These are phyloP conservation scores for Tolypocladium guangdongense DNA, from an alignment of 2,329 filamentous ascomycete species.

Conservation along the genomic window DNA sequence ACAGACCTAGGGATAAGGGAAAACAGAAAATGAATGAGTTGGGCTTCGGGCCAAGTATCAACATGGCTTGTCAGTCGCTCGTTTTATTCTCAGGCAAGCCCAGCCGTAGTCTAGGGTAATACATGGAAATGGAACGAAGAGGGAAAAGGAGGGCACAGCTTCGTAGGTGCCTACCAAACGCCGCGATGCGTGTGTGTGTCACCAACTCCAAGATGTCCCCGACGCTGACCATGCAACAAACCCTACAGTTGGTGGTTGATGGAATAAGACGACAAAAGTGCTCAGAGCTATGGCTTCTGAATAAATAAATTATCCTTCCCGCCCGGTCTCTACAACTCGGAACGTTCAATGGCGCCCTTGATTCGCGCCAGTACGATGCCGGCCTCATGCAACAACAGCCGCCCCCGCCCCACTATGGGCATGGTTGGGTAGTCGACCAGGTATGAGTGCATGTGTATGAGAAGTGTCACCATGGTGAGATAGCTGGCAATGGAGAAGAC, in stretches of 20 bases:
- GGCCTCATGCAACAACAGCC: conserved; percentile 23
- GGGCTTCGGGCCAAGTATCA: conserved; percentile 19
- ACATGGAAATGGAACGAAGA: conserved; percentile 4
- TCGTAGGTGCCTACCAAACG: not conserved
- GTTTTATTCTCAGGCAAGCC: conserved; percentile 19
- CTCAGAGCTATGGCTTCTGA: not conserved
- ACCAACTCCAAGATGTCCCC: not conserved
- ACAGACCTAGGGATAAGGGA: too few relatives aligned
- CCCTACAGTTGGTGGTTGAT: not conserved
- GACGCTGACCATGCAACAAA: not conserved
- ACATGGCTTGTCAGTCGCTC: conserved; percentile 23
- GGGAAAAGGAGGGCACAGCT: too few relatives aligned
- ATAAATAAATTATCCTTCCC: not conserved
- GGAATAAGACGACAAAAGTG: not conserved
- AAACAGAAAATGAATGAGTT: too few relatives aligned
- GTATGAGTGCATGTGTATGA: conserved; percentile 55
- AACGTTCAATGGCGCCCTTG: conserved; percentile 18
- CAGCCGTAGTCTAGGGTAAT: conserved; percentile 23
- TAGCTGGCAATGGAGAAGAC: conserved; percentile 70
- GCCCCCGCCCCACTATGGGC: conserved; percentile 37
- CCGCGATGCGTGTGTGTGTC: not conserved
- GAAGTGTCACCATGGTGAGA: conserved; percentile 59
- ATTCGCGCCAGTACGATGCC: conserved; percentile 16
- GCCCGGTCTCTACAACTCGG: conserved; percentile 13
- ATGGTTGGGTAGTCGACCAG: conserved; percentile 50